These are phyloP conservation scores for Phoma sp. DNA, from an alignment of 2,329 filamentous ascomycete genomes.

Conservation along the genomic window DNA sequence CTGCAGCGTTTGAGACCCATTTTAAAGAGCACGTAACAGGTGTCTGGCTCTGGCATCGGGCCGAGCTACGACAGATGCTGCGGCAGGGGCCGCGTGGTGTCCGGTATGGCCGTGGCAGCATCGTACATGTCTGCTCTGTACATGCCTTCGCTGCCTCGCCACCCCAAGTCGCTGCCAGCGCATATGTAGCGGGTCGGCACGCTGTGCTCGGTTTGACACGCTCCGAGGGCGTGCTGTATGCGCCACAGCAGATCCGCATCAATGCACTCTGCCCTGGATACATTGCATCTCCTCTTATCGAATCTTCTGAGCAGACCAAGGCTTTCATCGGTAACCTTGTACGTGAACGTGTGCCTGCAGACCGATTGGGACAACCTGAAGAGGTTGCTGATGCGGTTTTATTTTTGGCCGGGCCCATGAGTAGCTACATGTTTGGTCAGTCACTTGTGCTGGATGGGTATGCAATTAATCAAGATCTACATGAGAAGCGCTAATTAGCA, in stretches of 20 bases:
- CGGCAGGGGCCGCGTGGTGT: slow-evolving; percentile 49
- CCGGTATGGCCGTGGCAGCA: slow-evolving; percentile 51
- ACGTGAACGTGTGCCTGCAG: slow-evolving; percentile 15
- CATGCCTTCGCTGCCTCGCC: slow-evolving; percentile 53
- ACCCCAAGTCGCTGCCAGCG: slow-evolving; percentile 37
- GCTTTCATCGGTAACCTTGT: slow-evolving; percentile 12
- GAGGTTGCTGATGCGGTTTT: slow-evolving; percentile 19
- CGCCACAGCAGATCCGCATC: slow-evolving; percentile 59
- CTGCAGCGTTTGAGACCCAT: slow-evolving; percentile 57
- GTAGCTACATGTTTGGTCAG: slow-evolving; percentile 21
- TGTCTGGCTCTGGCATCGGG: slow-evolving; percentile 62
- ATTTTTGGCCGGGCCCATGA: slow-evolving; percentile 18
- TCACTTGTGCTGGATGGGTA: slow-evolving; percentile 21
- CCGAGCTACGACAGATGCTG: slow-evolving; percentile 58
- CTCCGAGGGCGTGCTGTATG: slow-evolving; percentile 60
- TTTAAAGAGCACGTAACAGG: slow-evolving; percentile 61
- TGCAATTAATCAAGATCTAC: neutral
- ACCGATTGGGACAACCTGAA: slow-evolving; percentile 16
- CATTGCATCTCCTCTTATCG: slow-evolving; percentile 48
- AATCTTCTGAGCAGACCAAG: slow-evolving; percentile 17
- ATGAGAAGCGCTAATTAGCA: no score
- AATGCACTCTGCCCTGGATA: slow-evolving; percentile 64
- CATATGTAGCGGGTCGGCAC: slow-evolving; percentile 60
- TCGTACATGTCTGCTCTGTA: slow-evolving; percentile 61
- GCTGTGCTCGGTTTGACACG: slow-evolving; percentile 60